Conservation (phyloP, 176 grass and related monocot genomes). For the Avena sativa region DNA sequence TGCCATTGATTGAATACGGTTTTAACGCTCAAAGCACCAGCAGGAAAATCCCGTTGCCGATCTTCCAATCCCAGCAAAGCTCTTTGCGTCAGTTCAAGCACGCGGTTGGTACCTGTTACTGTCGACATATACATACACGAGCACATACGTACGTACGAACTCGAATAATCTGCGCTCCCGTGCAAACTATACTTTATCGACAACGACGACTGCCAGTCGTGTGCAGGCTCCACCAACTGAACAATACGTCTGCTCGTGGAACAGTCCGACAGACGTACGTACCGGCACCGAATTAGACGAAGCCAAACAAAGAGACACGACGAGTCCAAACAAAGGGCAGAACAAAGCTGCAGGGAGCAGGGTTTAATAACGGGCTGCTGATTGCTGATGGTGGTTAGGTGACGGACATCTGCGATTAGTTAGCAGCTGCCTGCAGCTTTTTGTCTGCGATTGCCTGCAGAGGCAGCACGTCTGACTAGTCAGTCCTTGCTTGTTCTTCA, state of each 20-base stretch:
- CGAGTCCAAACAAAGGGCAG: background rate
- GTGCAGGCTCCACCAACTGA: too few species aligned
- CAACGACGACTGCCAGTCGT: background rate
- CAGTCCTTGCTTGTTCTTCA: background rate
- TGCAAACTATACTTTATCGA: background rate
- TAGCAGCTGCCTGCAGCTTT: too few species aligned
- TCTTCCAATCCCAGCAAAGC: background rate
- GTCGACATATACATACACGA: background rate
- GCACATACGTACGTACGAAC: background rate
- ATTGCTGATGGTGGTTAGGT: background rate
- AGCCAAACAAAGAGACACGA: background rate
- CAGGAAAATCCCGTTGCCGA: background rate
- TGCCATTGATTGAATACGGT: background rate
- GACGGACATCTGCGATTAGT: background rate
- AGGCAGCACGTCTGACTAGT: background rate
- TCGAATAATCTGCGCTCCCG: background rate
- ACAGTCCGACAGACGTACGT: slow-evolving; percentile 16
- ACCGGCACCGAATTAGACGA: background rate
- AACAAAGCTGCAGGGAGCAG: background rate
- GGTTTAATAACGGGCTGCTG: background rate
- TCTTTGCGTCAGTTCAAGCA: background rate
- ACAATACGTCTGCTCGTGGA: background rate
- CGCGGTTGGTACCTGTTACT: background rate
- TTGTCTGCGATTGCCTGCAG: background rate
- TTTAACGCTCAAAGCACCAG: background rate